Evolutionary conservation across 1,284 basidiomycete species (phyloP), one percentile per base, ranked within the genome.

Genomic region (Phlebopus sp.): DNA sequence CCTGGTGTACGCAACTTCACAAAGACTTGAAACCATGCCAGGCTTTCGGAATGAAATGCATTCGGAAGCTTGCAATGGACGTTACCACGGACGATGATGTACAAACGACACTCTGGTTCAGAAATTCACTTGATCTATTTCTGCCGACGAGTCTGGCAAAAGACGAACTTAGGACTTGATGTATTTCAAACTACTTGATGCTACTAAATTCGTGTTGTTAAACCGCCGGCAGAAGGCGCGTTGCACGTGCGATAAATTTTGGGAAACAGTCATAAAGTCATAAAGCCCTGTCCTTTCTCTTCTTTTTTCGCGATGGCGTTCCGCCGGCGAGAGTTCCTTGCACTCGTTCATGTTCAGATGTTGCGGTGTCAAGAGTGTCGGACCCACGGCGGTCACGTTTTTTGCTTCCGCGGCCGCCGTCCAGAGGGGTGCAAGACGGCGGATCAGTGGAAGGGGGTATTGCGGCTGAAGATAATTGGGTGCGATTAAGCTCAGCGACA

Each of bases 1-100:
- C 55, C 76, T 72, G 23, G 83, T 86, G 4, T 85, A 84, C 52
- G 84, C 84, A 1, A 81, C 81, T 0, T 74, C 84, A 4, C 77
- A 84, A n/a, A 72, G 64, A 18, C 60, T 78, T 8, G 75, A 77
- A 19, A 71, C 74, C 25, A 80, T 87, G 63, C 66, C 66, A 2
- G 75, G 72, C 1, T 75, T 86, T 31, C 56, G 56, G 8, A 55
- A 66, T 46, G 59, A 67, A 0, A 62, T n/a, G 58, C 10, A 73
- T 84, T 25, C 69, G 73, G 47, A 74, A 66, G 32, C 61, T 73
- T 5, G 62, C 62, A 1, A 58, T 85, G 29, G 82, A 85, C 50
- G 76, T 84, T 4, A 82, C 72, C 4, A 74, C 65, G 42, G 79
- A 79, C 18, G 75, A 77, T 21, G 69, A 73, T 31, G 73, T 82